Evolutionary conservation across 2,329 filamentous ascomycete genomes (phyloP), one percentile per base, ranked within the genome.

Genomic region (Daldinia sp.): DNA sequence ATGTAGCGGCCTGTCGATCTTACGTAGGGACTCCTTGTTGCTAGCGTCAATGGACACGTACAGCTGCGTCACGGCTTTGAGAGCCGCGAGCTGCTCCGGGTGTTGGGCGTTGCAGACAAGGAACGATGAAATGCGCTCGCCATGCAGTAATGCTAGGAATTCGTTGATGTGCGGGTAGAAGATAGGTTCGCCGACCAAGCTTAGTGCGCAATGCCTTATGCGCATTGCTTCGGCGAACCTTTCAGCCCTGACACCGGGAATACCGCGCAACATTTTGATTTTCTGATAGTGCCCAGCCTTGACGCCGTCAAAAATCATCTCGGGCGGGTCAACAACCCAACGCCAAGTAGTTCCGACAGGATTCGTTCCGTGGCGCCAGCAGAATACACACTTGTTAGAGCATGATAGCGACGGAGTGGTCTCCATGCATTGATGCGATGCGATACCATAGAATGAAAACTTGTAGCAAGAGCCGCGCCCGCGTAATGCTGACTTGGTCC

Each of bases 101-200:
- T 98, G 94, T 77, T 98, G 95, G 0, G 94, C 94, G 74, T 98
- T 98, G 82, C 94, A 98, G 60, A 99, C 95, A 0, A 98, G 82
- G 80, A 98, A 99, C 29, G 91, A 95, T 2, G 92, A 96, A 69
- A 98, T 97, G 70, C 88, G 90, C 76, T 96, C 91, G 10, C 77
- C 81, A 79, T 98, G 94, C 68, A 99, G 83, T 83, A 98, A 86
- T 9, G 81, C 84, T 0, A 96, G 82, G 73, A 98, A 94, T 74
- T 94, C 90, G 77, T 99, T 97, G 82, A 98, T 98, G 74, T 96
- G 89, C 8, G 95, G 95, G 77, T 98, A 98, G 80, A 98, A 98
- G 71, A 97, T 97, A n/a, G 94, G 94, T 77, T 99, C 94, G 70
- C 95, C 94, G 19, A 99, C 95, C 8, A 99, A 83, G 68, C 89